Percentiles rank a stretch among this genome's conserved stretches.
Conservation (phyloP, 2,329 filamentous ascomycete genomes). For the Aspergillus pseudoterreus region DNA sequence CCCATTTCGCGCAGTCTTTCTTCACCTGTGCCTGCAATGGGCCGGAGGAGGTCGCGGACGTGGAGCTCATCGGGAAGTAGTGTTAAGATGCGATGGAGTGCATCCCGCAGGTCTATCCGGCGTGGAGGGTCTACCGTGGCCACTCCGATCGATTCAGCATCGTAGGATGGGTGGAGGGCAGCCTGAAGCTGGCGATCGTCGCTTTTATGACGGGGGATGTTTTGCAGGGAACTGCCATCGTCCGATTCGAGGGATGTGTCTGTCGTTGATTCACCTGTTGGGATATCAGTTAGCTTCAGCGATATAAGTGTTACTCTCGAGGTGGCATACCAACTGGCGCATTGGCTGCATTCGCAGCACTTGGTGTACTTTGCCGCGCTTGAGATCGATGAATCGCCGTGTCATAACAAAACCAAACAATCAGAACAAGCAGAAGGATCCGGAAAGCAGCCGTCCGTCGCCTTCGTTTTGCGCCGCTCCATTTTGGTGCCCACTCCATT, state of each 20-base stretch:
- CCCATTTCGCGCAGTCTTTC: background rate
- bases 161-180: too few species aligned
- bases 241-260: background rate
- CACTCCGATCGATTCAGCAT: background rate
- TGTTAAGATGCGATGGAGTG: background rate
- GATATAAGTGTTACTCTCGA: too few species aligned
- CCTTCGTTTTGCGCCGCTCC: background rate
- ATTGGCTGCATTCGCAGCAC: too few species aligned
- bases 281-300: too few species aligned
- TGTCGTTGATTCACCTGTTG: too few species aligned
- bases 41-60: background rate
- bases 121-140: background rate
- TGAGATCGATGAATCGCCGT: background rate
- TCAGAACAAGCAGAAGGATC: background rate
- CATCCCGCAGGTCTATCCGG: background rate
- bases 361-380: background rate
- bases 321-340: background rate
- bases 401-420: background rate
- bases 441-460: background rate
- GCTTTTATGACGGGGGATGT: too few species aligned
- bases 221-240: background rate
- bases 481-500: conserved; percentile 1
- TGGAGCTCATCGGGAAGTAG: background rate
- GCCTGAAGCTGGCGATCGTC: too few species aligned
- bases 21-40: background rate